Base-by-base conservation (phyloP, 2,329 filamentous ascomycete species). In the Colletotrichum spinosum region DNA sequence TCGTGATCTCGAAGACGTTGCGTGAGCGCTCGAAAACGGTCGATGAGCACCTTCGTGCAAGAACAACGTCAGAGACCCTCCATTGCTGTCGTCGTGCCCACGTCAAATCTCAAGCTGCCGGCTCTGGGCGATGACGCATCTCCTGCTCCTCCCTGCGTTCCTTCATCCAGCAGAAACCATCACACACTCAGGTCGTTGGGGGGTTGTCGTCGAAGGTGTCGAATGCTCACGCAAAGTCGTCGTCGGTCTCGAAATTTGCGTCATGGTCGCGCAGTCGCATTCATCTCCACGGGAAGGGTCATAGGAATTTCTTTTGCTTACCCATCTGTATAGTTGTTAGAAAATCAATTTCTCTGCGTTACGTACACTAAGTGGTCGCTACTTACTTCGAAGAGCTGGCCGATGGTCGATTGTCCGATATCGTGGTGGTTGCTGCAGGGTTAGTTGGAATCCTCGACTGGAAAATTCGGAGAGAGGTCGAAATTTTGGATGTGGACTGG, bases 261-360 rank as follows among this genome's bases (percentile, higher is more conserved):
- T 58, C 39, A 38, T 41, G 11, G 7, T 51, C 38, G 55, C 55
- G 53, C 45, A 51, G 15, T 62, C 44, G 53, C 38, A 58, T 50
- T 54, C 60, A 57, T 25, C 48, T 49, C 49, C 38, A 39, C 41
- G 37, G 10, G 41, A 35, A 42, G 46, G 33, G 39, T 37, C 34
- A 13, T 2, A 70, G 65, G 65, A 64, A 67, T 67, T 76, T 25
- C 68, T 66, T 63, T 39, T 72, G 76, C 86, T 88, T 88, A 89
- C 86, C 86, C 86, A 88, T 89, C 86, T 88, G 77, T 69, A 69
- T 69, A 61, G 46, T 68, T 71, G 77, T 84, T 75, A 84, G 81
- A 75, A 71, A 59, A 65, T 35, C 37, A 52, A 25, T 25, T 51
- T 67, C 17, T 52, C 52, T 17, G 37, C 42, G 53, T 46, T 10